Base-by-base conservation (phyloP, 495 filamentous ascomycete genomes). In the Neurospora sublineolata region DNA sequence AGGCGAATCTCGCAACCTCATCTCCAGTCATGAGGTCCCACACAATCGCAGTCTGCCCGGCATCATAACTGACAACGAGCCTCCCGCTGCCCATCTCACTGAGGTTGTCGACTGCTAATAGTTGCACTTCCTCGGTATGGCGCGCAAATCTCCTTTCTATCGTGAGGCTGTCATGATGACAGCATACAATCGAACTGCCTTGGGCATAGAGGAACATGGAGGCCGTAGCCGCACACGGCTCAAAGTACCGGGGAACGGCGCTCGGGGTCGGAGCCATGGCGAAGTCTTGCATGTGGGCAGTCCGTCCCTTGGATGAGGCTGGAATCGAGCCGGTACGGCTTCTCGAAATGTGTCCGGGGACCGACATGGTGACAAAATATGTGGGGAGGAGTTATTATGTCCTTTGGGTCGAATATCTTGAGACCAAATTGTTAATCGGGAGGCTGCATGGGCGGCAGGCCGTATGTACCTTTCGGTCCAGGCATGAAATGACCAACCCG, bases 11-110 rank as follows among this genome's bases (percentile, higher is more conserved):
- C 20, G 95, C 90, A 73, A 97, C 87, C 77, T 97, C 94, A 44
- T 92, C 91, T 39, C 95, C 95, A 0, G 93, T 97, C 80, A 97
- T 88, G 39, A 97, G 85, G 83, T 98, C 94, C 95, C 95, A 99
- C 27, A 99, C 93, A 76, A 98, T 97, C 2, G 94, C 94, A 5
- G 92, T 97, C 81, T 93, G 91, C 37, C 93, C 92, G 37, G 86
- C 87, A 86, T 99, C 95, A 75, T 97, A 96, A 82, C 94, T 97
- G 68, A 97, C 92, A 10, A 97, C 93, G 73, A 97, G 82, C 73
- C 93, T 84, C 14, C 94, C 94, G 1, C 91, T 89, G 41, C 93
- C 93, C 69, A 90, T 85, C 71, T 97, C 94, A 80, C 94, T 98
- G 70, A 92, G 89, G 82, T 95, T 98, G 79, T 99, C 95, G 68